Base-by-base conservation (phyloP, 2,329 filamentous ascomycete genomes). In the Verticillium longisporum region DNA sequence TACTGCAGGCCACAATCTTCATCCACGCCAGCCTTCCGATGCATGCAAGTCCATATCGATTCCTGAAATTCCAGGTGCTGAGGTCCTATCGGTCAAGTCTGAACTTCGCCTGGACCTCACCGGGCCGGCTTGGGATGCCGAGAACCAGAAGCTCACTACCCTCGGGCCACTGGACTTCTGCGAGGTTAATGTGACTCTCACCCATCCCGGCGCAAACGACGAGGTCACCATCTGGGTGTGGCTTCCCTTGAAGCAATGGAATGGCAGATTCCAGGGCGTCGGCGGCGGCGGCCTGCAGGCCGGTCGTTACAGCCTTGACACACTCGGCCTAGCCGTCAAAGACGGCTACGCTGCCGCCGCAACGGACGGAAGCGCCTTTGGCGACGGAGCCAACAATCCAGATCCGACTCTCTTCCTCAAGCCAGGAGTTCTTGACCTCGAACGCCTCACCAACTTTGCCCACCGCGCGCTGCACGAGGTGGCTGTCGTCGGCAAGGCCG, bases 401-500 rank as follows among this genome's bases (percentile, higher is more conserved):
- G 31, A 61, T 26, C 69, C 68, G 4, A 57, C 63, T 38, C 58
- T 68, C 1, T 72, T 73, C 34, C 69, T 75, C 57, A 59, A 73
- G 11, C 45, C 45, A 14, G 56, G 56, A 4, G 56, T 57, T n/a
- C 71, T 76, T 61, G 66, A 69, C 60, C 57, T 61, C 18, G 66
- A 68, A 26, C 65, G 69, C 26, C 60, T 72, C 14, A 63, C 66
- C 38, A 71, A 78, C 64, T 77, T 76, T 59, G 66, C 69, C 21
- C 66, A 69, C 59, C 66, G 71, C 1, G 71, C 73, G 3, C 60
- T 73, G 26, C 81, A 84, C 65, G 80, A 79, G 41, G 79, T 78
- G 4, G 77, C 80, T 0, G 72, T 79, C 2, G 65, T 81, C 2
- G 78, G 77, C 26, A 86, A 86, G 66, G 63, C 74, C 6, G 65